Conservation (phyloP, 495 filamentous ascomycete species). For the Penicillium cinerascens region DNA sequence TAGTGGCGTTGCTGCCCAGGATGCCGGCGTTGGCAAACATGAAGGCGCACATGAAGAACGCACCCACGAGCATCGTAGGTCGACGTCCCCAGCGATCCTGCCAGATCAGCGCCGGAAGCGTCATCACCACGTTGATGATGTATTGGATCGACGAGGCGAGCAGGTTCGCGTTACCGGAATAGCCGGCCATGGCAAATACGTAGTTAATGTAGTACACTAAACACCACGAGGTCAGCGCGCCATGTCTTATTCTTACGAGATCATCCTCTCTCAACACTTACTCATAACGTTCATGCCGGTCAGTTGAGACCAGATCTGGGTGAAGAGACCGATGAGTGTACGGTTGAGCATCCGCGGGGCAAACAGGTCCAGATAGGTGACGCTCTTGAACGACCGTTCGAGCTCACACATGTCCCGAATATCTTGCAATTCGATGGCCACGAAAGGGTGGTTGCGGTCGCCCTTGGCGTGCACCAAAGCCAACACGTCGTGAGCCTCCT, state of each 20-base stretch:
- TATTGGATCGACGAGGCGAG: slow-evolving; percentile 66
- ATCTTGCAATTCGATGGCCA: slow-evolving; percentile 57
- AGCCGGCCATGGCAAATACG: slow-evolving; percentile 62
- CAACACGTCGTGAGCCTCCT: slow-evolving; percentile 63
- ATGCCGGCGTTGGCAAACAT: slow-evolving; percentile 60
- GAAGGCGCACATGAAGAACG: slow-evolving; percentile 58
- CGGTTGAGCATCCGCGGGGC: slow-evolving; percentile 62
- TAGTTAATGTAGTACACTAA: slow-evolving; percentile 46
- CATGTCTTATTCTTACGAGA: no score
- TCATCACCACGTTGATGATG: slow-evolving; percentile 44
- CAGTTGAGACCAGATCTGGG: slow-evolving; percentile 72
- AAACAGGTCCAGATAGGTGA: slow-evolving; percentile 62
- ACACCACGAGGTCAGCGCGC: background rate
- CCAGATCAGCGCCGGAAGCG: slow-evolving; percentile 45
- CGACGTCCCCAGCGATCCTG: slow-evolving; percentile 55
- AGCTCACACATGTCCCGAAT: slow-evolving; percentile 62
- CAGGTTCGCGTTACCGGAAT: slow-evolving; percentile 41
- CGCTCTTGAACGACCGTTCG: slow-evolving; percentile 51
- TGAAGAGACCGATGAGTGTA: slow-evolving; percentile 63
- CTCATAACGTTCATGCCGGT: slow-evolving; percentile 79
- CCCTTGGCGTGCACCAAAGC: slow-evolving; percentile 67
- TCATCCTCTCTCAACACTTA: background rate
- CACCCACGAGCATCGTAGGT: slow-evolving; percentile 55
- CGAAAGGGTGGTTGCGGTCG: slow-evolving; percentile 57
- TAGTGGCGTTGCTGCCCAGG: slow-evolving; percentile 33